Evolutionary conservation across 345 rosid species (phyloP), one percentile per base, ranked within the genome.

Genomic region (Heritiera littoralis): DNA sequence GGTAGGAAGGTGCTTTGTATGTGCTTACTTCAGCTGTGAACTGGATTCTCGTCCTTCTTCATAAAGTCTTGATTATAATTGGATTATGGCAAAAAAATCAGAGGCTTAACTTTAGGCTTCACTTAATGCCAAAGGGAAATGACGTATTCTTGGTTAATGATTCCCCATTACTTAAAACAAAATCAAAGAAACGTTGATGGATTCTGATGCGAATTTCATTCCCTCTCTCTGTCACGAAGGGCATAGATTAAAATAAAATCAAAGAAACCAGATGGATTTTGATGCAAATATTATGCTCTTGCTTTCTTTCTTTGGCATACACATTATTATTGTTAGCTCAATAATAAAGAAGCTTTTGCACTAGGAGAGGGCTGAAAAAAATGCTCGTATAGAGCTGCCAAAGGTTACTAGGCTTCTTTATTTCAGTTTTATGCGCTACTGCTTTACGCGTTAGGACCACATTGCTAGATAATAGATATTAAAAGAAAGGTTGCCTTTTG

Each of bases 11-110:
- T 1, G 38, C 79, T 84, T 84, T 84, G 80, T 79, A 67, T 60
- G 78, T 66, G 81, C 86, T 84, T 78, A 80, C 84, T 88, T 81
- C 64, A 90, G 89, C 91, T 84, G 86, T 84, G 86, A 87, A 87
- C 85, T 87, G 87, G 88, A 84, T 84, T 84, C 90, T 84, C 83
- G 78, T 81, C 80, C 81, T 83, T 70, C 78, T 79, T 70, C 14
- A 58, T 38, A 63, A 83, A 82, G 75, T 77, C 78, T 79, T 78
- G 20, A 76, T 77, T 51, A 68, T 74, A 78, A 85, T 77, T 56
- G 77, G 13, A 66, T 65, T 58, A 65, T 71, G 70, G 54, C 59
- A 84, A 83, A 76, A 84, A 74, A 75, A 85, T 83, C 86, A 81
- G 83, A 85, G 64, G 79, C 83, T 84, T 74, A 83, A 81, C 89